phyloP scores from a whole-genome alignment of 495 filamentous ascomycete genomes.

The Tetracladium setigerum region DNA sequence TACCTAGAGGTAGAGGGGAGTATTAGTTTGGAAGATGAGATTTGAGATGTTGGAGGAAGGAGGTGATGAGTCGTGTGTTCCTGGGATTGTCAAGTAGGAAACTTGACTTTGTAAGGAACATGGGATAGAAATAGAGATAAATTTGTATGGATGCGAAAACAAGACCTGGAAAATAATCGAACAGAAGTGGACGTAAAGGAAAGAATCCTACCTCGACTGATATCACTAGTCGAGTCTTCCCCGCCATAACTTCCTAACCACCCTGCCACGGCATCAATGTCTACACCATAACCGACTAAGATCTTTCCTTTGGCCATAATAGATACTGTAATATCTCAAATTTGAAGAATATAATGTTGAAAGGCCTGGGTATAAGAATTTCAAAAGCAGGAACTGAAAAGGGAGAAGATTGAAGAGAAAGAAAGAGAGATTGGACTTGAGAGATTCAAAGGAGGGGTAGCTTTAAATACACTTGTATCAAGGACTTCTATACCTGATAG shows the following conservation, averaged over 20 bases:
- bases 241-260: constrained; percentile 71
- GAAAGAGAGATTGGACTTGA: background rate
- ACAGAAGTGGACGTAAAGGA: too few relatives aligned
- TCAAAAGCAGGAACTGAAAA: background rate
- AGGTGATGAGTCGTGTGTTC: too few relatives aligned
- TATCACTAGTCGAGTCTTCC: constrained; percentile 61
- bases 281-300: constrained; percentile 46
- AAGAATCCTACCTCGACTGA: constrained; percentile 45
- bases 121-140: constrained; percentile 5
- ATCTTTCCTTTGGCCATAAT: constrained; percentile 56
- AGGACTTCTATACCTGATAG: constrained; percentile 3
- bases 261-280: constrained; percentile 64
- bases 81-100: too few relatives aligned
- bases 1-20: constrained; percentile 30
- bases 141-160: background rate
- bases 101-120: too few relatives aligned
- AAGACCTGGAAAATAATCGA: background rate
- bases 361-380: background rate
- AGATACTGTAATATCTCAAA: background rate
- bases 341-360: too few relatives aligned
- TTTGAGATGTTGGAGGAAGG: too few relatives aligned
- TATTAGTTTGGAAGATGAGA: background rate
- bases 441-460: constrained; percentile 1
- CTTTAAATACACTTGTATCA: background rate
- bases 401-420: background rate